A percentile compares a stretch with the other conserved stretches of the same genome.
phyloP scores from a whole-genome alignment of 495 filamentous ascomycete species.

The Penicillium malachiteum region DNA sequence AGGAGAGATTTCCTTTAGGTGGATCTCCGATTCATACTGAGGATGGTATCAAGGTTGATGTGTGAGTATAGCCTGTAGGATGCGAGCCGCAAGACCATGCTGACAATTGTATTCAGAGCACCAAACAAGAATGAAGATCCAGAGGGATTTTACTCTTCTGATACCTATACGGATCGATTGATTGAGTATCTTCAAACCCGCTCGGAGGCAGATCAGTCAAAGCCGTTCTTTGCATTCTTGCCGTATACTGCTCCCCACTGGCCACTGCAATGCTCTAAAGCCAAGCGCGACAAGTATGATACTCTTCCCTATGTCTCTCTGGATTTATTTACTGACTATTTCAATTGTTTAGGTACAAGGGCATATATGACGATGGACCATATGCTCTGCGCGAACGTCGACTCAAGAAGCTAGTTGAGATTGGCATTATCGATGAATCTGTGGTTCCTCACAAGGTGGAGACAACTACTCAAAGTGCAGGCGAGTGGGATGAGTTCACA shows the following conservation, averaged over 20 bases:
- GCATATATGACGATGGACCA: constrained; percentile 41
- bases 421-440: constrained; percentile 35
- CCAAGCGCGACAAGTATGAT: constrained; percentile 22
- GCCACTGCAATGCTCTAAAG: constrained; percentile 37
- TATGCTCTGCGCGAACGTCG: constrained; percentile 34
- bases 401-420: constrained; percentile 31
- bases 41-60: constrained; percentile 11
- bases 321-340: neutral
- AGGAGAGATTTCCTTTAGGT: constrained; percentile 14
- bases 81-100: neutral
- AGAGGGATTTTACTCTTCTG: constrained; percentile 32
- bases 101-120: neutral
- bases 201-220: constrained; percentile 30
- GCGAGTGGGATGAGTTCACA: constrained; percentile 42
- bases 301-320: neutral
- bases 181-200: constrained; percentile 38
- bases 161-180: constrained; percentile 36
- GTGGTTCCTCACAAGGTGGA: constrained; percentile 32
- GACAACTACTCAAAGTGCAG: neutral
- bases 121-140: constrained; percentile 23
- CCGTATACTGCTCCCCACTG: constrained; percentile 45
- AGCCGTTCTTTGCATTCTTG: constrained; percentile 41
- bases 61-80: constrained; percentile 3
- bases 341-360: constrained; percentile 26
- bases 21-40: constrained; percentile 14